A percentile compares a stretch with the other conserved stretches of the same genome.
Conservation (phyloP, 1,284 basidiomycete species). For the Malassezia globosa region DNA sequence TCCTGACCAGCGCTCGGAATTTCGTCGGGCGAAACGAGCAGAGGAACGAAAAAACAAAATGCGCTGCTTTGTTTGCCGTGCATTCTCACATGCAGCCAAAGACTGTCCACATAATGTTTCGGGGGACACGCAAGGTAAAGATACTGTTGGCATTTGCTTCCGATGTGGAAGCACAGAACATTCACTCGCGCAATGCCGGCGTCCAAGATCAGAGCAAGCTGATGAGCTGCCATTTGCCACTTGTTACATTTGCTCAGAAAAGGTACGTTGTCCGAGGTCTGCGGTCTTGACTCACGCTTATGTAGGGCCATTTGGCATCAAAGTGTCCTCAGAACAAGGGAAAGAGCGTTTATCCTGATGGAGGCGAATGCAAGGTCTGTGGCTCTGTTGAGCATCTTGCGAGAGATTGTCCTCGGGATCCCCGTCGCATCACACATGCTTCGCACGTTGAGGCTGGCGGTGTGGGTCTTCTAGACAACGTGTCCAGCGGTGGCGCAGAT, state of each 20-base stretch:
- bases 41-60: conserved; percentile 56
- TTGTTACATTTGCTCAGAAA: conserved; percentile 68
- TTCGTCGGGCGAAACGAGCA: conserved; percentile 61
- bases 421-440: conserved; percentile 5
- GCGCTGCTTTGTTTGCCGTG: conserved; percentile 76
- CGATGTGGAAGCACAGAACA: conserved; percentile 76
- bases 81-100: conserved; percentile 69
- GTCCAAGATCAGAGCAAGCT: conserved; percentile 51
- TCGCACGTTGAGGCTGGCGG: conserved; percentile 12
- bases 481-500: conserved; percentile 19
- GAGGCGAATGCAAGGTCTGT: conserved; percentile 86
- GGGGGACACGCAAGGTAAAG: conserved; percentile 44
- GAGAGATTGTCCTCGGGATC: conserved; percentile 63
- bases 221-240: conserved; percentile 67
- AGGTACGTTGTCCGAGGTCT: conserved; percentile 13
- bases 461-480: conserved; percentile 42
- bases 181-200: conserved; percentile 64
- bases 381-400: conserved; percentile 72
- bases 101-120: conserved; percentile 56
- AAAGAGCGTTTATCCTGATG: conserved; percentile 78
- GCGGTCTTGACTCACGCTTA: neutral
- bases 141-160: conserved; percentile 35
- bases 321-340: conserved; percentile 68
- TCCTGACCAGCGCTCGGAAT: conserved; percentile 42
- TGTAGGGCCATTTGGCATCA: conserved; percentile 66